A percentile compares a stretch with the other conserved stretches of the same genome.
Conservation (phyloP, 805 yeast genomes). For the Schizosaccharomyces cryophilus region DNA sequence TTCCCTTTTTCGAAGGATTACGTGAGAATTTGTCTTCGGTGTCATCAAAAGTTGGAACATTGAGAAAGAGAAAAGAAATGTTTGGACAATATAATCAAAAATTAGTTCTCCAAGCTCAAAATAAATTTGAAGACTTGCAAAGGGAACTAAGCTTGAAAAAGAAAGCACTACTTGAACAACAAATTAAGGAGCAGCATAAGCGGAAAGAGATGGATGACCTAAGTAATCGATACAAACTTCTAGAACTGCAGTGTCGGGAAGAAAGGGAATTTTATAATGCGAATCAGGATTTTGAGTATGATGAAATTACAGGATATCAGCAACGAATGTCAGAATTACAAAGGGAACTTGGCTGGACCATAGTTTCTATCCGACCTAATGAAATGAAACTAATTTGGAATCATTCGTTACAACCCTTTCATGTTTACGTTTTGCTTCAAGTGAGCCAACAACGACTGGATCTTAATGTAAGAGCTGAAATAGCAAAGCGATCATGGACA, state of each 20-base stretch:
- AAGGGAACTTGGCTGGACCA: not conserved
- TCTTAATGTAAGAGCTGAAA: too few relatives aligned
- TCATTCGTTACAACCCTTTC: not conserved
- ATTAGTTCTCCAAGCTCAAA: not conserved
- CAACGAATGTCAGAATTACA: not conserved
- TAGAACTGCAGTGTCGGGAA: not conserved
- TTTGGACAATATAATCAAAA: not conserved
- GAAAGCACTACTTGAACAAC: not conserved
- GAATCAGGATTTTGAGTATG: not conserved
- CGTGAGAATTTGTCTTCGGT: too few relatives aligned
- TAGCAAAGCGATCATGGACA: too few relatives aligned
- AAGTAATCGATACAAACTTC: not conserved
- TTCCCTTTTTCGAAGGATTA: not conserved
- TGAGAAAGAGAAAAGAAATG: not conserved
- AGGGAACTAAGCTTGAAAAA: not conserved
- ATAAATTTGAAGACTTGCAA: not conserved
- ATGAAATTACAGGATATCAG: not conserved
- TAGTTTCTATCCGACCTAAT: not conserved
- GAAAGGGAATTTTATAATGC: not conserved
- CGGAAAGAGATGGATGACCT: not conserved
- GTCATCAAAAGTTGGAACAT: not conserved
- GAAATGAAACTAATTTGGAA: not conserved
- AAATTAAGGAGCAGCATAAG: not conserved
- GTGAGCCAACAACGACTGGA: too few relatives aligned
- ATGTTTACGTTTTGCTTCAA: too few relatives aligned